Evolutionary conservation across 331 rosid species (phyloP), one percentile per base, ranked within the genome.

Genomic region (Pyracantha coccinea): DNA sequence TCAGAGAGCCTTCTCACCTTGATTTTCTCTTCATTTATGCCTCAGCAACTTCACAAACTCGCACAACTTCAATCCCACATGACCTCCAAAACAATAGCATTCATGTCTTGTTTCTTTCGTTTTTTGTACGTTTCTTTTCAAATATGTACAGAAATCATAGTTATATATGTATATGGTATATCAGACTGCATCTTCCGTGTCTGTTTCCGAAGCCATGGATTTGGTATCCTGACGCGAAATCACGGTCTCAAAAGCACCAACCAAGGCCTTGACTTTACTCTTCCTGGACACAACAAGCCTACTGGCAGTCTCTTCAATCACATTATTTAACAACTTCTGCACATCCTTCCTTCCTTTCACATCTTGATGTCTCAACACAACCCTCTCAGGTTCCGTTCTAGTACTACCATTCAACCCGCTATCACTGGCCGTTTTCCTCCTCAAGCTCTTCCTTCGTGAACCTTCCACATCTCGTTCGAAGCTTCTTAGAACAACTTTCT

Each of bases 241-340:
- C 47, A 41, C 47, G 1, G 47, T 41, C 47, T 41, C 47, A 41
- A 41, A 41, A 41, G 47, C 97, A 73, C 97, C 94, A 71, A 91
- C 98, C 62, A 93, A 84, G 69, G 97, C 96, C 88, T 89, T 91
- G 47, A 93, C 98, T 85, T 93, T 93, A 85, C 98, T 89, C 81
- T 91, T 84, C 80, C 96, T 85, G 19, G 85, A 63, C 77, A 71
- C 85, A 20, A 85, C 88, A 85, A 93, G 98, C 88, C 79, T 93
- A 76, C 81, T 91, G 73, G 98, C 97, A 2, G 98, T 91, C 87
- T 93, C 98, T 89, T 93, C 94, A 82, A 93, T 93, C 80, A 91
- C 96, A 82, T 91, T 93, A 55, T 93, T 93, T 67, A 88, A 87
- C 86, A 88, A 82, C 73, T 85, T 85, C 68, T 65, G 89, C n/a